phyloP scores from a whole-genome alignment of 2,329 filamentous ascomycete genomes.

The Penicillium sp. region DNA sequence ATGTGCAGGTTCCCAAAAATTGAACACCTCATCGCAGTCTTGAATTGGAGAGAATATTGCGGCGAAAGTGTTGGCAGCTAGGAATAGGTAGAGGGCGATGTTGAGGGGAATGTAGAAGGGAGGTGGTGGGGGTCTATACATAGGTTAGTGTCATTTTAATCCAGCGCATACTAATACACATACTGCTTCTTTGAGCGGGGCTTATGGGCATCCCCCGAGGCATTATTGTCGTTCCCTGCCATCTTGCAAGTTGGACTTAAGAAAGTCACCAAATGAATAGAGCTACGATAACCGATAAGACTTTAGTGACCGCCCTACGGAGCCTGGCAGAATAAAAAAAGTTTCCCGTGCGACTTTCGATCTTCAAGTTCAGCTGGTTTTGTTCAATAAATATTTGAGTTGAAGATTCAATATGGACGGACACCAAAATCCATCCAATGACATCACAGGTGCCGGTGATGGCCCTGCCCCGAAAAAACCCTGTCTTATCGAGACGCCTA shows the following conservation, averaged over 20 bases:
- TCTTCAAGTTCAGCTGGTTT: not conserved
- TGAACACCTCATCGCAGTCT: slow-evolving; percentile 98
- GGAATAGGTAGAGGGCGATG: slow-evolving; percentile 75
- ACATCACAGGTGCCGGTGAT: slow-evolving; percentile 18
- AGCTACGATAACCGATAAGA: slow-evolving; percentile 30
- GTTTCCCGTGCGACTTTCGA: slow-evolving; percentile 15
- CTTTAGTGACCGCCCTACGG: slow-evolving; percentile 28
- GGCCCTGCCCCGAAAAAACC: slow-evolving; percentile 28
- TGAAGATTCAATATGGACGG: slow-evolving; percentile 28
- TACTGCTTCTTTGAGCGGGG: slow-evolving; percentile 31
- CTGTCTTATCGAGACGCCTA: slow-evolving; percentile 29
- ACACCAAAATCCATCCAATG: slow-evolving; percentile 12
- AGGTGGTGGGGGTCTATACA: slow-evolving; percentile 30
- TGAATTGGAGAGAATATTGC: slow-evolving; percentile 87
- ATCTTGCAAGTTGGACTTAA: slow-evolving; percentile 18
- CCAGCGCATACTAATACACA: not conserved
- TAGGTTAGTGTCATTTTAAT: slow-evolving; percentile 19
- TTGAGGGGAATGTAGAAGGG: slow-evolving; percentile 68
- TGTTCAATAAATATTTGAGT: not conserved
- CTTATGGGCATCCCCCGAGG: slow-evolving; percentile 13
- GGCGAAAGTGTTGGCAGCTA: slow-evolving; percentile 69
- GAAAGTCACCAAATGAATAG: not conserved
- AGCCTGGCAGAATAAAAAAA: slow-evolving; percentile 27
- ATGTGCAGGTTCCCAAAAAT: slow-evolving; percentile 97
- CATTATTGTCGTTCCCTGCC: slow-evolving; percentile 12